Evolutionary conservation across 192 early-diverging fungal genomes (phyloP), one percentile per base, ranked within the genome.

Genomic region (Gigaspora rosea): DNA sequence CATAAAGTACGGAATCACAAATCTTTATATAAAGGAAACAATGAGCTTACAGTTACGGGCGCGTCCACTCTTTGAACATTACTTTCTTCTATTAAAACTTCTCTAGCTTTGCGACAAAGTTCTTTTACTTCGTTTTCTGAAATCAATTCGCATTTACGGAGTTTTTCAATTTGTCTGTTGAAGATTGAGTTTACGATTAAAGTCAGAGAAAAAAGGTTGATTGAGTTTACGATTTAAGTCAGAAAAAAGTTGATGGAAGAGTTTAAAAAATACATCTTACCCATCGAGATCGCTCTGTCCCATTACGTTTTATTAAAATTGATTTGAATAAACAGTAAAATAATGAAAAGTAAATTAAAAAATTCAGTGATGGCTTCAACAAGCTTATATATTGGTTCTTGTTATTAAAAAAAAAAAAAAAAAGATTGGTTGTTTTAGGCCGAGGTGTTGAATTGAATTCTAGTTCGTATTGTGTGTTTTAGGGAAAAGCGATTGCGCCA

Each of bases 91-190:
- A 82, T 89, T 66, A 98, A 81, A 16, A 97, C 73, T 68, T 92
- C 90, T 35, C 93, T 93, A 22, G 91, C 95, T 68, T 91, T 91
- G 95, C n/a, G 95, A 85, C 97, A 99, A 36, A 99, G 86, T 75
- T 94, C 94, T 76, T 94, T 95, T 59, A 99, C 97, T 85, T 97
- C 94, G 76, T 83, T 84, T 82, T 99, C 97, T 49, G 88, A 91
- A 69, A 99, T 95, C 64, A 96, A 91, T 83, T 98, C 93, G 85
- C 97, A 98, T 69, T 91, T 86, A 78, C 89, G 88, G 46, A 98
- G 84, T 82, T 95, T 92, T 79, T 93, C 91, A 81, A 99, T 97
- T 87, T 94, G 93, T 75, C 91, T 84, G 20, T 33, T 36, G 64
- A 62, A 32, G 4, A 20, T 46, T 3, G 72, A n/a, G 18, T 51